Conservation (phyloP, 257 asterid genomes). For the Solanum paucissectum region DNA sequence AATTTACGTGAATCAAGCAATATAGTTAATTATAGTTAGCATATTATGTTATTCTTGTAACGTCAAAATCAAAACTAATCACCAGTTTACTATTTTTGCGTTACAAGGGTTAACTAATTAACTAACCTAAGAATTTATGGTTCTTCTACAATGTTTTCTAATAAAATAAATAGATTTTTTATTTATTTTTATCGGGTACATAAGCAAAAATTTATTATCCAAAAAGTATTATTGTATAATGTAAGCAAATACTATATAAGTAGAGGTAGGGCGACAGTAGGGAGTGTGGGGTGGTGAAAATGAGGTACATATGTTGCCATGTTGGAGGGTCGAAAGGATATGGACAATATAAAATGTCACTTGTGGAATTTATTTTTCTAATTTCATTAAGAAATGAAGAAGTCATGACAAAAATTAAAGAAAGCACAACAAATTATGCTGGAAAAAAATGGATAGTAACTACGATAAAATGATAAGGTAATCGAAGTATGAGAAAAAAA, state of each 20-base stretch:
- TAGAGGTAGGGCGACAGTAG: background rate
- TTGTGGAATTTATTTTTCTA: background rate
- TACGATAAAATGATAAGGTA: background rate
- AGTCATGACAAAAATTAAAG: background rate
- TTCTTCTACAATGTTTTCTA: background rate
- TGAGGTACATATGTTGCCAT: background rate
- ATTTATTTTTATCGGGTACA: background rate
- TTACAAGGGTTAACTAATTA: background rate
- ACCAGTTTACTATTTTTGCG: background rate
- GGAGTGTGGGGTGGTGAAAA: background rate
- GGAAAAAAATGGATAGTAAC: background rate
- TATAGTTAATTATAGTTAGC: background rate
- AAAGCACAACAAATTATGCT: background rate
- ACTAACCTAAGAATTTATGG: background rate
- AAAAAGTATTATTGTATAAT: background rate
- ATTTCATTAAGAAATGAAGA: background rate
- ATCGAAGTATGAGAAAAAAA: background rate
- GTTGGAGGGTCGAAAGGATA: background rate
- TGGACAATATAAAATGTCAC: background rate
- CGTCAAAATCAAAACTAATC: background rate
- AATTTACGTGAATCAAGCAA: background rate
- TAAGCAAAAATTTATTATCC: background rate
- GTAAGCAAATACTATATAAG: background rate
- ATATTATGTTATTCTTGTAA: background rate
- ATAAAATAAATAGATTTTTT: background rate